A percentile compares a stretch with the other conserved stretches of the same genome.
Conservation (phyloP, 306 rosid genomes). For the cucumber (Cucumis sativus) region Cucumber_9930_V3 NC_026659.2:31848001-31848500, state of each 20-base stretch:
- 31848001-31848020: constrained; percentile 60
- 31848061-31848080: constrained; percentile 77
- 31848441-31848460: constrained; percentile 31
- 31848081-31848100: constrained; percentile 30
- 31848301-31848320: constrained; percentile 48
- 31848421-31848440: constrained; percentile 31
- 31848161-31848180: constrained; percentile 23
- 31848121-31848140: constrained; percentile 38
- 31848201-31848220: constrained; percentile 56
- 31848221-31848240: constrained; percentile 35
- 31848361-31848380: constrained; percentile 42
- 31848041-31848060: constrained; percentile 54
- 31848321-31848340: constrained; percentile 29
- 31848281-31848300: constrained; percentile 14
- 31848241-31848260: constrained; percentile 37
- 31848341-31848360: constrained; percentile 38
- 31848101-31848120: constrained; percentile 36
- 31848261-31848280: constrained; percentile 38
- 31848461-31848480: constrained; percentile 31
- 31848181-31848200: constrained; percentile 57
- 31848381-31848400: constrained; percentile 26
- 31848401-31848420: constrained; percentile 21
- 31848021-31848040: constrained; percentile 39
- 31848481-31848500: constrained; percentile 7
- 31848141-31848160: constrained; percentile 41